Base-by-base conservation (phyloP, 116 monocot species). In the Cymodocea nodosa region DNA sequence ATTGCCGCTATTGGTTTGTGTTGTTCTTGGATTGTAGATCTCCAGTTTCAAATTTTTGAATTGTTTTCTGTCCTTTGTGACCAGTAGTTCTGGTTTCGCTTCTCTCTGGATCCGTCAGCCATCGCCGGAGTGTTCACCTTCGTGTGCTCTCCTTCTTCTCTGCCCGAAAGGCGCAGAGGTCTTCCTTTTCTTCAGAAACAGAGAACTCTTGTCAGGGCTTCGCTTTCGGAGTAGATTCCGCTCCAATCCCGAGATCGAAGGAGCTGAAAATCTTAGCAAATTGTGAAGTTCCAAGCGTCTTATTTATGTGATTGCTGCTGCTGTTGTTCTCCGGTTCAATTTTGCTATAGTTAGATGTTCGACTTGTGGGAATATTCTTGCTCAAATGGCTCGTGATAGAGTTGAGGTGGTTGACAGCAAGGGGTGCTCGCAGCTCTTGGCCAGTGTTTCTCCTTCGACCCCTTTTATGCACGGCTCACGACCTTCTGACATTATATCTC, bases 391-490 rank as follows among this genome's bases (percentile, higher is more conserved):
- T 50, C 68, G 66, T 56, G 52, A 75, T 54, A 60, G 63, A 55
- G 92, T 92, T 71, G 86, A 89, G 65, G 80, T 89, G 71, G 68
- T 98, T 44, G 62, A 56, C 56, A 80, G 82, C 77, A 92, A 72
- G 63, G 85, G 98, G 39, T 98, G 98, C 77, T 80, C 89, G 35
- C 84, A 77, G 81, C 73, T 98, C 18, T 77, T 87, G 58, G 68
- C 68, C 34, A 75, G 67, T 6, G 24, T 67, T 24, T 34, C 68
- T 35, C 12, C 19, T 23, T 64, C 72, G 8, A 15, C 20, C 3
- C 25, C 62, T 53, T 18, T 61, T 17, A 20, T 71, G 19, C 76
- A 39, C 61, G 73, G 58, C 54, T n/a, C 72, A 66, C 62, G 68
- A 54, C 71, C 73, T 17, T 61, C 69, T 9, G 49, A 60, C 52